Conservation (phyloP, 2,329 filamentous ascomycete genomes). For the Diaporthe sp. region DNA sequence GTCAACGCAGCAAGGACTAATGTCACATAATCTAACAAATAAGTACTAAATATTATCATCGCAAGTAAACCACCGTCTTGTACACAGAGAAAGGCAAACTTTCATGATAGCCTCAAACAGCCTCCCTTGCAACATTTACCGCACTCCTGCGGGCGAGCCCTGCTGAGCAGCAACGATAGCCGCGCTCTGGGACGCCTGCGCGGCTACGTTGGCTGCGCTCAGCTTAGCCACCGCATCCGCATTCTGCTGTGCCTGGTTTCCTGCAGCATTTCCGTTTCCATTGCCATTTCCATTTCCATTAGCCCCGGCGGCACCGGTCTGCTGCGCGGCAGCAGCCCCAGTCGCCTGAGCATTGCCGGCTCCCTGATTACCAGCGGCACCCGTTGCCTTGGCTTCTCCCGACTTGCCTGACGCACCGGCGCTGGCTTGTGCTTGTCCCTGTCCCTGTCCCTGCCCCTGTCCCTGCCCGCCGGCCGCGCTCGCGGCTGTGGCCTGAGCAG, state of each 20-base stretch:
- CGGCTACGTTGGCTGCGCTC: conserved; percentile 15
- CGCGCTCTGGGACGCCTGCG: conserved; percentile 26
- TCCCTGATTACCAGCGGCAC: background rate
- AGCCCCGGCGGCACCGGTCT: background rate
- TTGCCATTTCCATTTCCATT: background rate
- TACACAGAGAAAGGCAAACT: background rate
- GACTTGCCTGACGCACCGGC: conserved; percentile 4
- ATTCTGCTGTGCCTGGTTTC: conserved; percentile 5
- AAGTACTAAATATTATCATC: background rate
- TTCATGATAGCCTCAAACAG: too few relatives aligned
- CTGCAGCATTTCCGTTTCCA: background rate
- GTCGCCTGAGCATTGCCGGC: background rate
- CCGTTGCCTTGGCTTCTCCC: conserved; percentile 4
- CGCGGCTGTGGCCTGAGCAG: background rate
- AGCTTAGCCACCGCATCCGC: conserved; percentile 20
- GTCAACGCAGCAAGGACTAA: background rate
- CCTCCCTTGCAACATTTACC: background rate
- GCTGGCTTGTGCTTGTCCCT: background rate
- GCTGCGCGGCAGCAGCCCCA: background rate
- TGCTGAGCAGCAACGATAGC: conserved; percentile 25
- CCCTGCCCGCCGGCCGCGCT: background rate
- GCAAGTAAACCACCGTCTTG: background rate
- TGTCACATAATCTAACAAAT: background rate
- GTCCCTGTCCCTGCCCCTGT: background rate
- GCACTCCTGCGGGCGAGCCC: conserved; percentile 14